Percentiles rank a stretch among this genome's conserved stretches.
phyloP scores from a whole-genome alignment of 169 alveolate genomes.

The Cystoisospora suis region DNA sequence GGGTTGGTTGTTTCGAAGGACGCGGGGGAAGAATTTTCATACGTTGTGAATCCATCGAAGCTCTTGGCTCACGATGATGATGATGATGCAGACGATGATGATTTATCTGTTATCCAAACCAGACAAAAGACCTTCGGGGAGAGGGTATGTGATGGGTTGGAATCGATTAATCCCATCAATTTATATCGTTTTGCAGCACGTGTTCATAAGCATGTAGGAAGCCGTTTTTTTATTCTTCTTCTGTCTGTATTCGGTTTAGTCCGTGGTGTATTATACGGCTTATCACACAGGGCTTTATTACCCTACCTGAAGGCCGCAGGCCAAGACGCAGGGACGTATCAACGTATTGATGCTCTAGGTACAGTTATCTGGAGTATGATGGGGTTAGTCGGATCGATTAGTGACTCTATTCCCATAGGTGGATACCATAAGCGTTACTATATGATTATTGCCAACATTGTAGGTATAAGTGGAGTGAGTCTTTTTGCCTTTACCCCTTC shows the following conservation, averaged over 20 bases:
- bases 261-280: conserved; percentile 19
- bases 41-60: too few species aligned
- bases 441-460: conserved; percentile 55
- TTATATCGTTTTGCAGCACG: not conserved
- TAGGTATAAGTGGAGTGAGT: conserved; percentile 16
- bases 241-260: conserved; percentile 11
- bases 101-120: not conserved
- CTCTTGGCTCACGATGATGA: too few species aligned
- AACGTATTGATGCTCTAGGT: conserved; percentile 26
- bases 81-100: not conserved
- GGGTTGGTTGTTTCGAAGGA: too few species aligned
- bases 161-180: not conserved
- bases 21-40: too few species aligned
- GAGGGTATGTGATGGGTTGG: not conserved
- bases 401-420: conserved; percentile 37
- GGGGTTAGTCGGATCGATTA: conserved; percentile 48
- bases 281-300: conserved; percentile 5
- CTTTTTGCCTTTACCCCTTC: conserved; percentile 18
- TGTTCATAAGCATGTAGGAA: conserved; percentile 3
- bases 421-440: conserved; percentile 55
- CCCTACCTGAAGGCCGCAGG: not conserved
- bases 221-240: not conserved
- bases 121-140: not conserved
- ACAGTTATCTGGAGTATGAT: conserved; percentile 33
- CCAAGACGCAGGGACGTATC: conserved; percentile 31